phyloP scores from a whole-genome alignment of 805 yeast species.

The Starmera caribaea region DNA sequence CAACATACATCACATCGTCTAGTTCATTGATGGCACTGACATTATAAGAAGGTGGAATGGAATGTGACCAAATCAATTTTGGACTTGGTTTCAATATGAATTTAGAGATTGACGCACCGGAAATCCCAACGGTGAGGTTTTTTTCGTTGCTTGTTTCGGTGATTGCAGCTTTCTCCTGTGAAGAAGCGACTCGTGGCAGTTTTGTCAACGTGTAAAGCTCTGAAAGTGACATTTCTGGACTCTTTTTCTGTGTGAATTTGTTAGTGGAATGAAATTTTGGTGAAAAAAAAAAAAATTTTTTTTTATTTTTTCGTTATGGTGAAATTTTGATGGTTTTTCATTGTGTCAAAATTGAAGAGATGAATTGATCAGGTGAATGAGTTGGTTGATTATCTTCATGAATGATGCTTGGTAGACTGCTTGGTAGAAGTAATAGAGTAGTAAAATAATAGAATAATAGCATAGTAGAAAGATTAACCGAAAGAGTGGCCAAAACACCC shows the following conservation, averaged over 20 bases:
- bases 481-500: too few relatives aligned
- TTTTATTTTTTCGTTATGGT: too few relatives aligned
- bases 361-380: too few relatives aligned
- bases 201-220: conserved; percentile 14
- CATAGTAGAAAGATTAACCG: too few relatives aligned
- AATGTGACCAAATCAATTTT: conserved; percentile 41
- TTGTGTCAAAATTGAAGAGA: too few relatives aligned
- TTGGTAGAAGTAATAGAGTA: too few relatives aligned
- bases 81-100: conserved; percentile 43
- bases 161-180: conserved; percentile 8
- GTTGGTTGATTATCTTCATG: too few relatives aligned
- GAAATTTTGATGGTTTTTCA: too few relatives aligned
- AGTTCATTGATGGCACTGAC: conserved; percentile 20
- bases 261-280: too few relatives aligned
- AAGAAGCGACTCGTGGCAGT: conserved; percentile 16
- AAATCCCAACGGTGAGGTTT: conserved; percentile 16
- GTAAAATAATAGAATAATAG: too few relatives aligned
- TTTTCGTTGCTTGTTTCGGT: conserved; percentile 8
- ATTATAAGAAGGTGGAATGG: conserved; percentile 34
- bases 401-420: too few relatives aligned
- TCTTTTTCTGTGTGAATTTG: neutral
- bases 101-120: conserved; percentile 19
- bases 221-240: conserved; percentile 13
- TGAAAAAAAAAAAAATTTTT: too few relatives aligned
- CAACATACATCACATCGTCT: conserved; percentile 7